Percentiles rank a stretch among this genome's conserved stretches.
Conservation (phyloP, 2,329 filamentous ascomycete genomes). For the Ceratocystis huliohia region DNA sequence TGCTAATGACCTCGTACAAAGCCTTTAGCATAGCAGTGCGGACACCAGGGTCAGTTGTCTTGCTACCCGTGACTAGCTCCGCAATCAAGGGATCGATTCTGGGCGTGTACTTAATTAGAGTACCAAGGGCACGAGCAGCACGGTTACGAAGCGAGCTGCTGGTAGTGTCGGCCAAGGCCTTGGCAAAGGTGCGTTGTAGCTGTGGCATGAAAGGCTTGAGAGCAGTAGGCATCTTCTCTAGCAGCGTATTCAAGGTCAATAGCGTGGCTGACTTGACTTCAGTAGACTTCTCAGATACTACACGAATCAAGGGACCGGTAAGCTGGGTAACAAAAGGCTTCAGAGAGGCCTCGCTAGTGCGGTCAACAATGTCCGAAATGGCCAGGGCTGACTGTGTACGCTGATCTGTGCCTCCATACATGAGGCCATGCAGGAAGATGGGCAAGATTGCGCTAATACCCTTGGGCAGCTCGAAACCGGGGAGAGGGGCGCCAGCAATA, state of each 20-base stretch:
- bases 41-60: constrained; percentile 72
- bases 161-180: constrained; percentile 82
- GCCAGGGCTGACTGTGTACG: constrained; percentile 81
- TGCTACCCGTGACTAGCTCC: constrained; percentile 90
- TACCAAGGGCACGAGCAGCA: constrained; percentile 87
- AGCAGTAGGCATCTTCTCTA: constrained; percentile 92
- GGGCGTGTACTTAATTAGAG: constrained; percentile 87
- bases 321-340: constrained; percentile 96
- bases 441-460: constrained; percentile 92
- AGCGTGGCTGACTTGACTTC: constrained; percentile 95
- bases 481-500: constrained; percentile 68
- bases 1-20: constrained; percentile 89
- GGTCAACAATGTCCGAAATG: constrained; percentile 90
- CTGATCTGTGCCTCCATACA: constrained; percentile 91
- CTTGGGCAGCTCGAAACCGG: constrained; percentile 86
- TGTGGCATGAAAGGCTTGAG: constrained; percentile 96
- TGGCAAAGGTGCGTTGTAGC: constrained; percentile 90
- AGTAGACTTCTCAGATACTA: constrained; percentile 88
- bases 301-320: constrained; percentile 91
- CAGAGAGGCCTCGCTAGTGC: constrained; percentile 73
- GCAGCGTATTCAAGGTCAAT: constrained; percentile 80
- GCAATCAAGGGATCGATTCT: constrained; percentile 86
- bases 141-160: constrained; percentile 78
- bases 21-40: constrained; percentile 95
- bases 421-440: constrained; percentile 93